Base-by-base conservation (phyloP, 2,329 filamentous ascomycete genomes). In the Didymella arachidicola region DNA sequence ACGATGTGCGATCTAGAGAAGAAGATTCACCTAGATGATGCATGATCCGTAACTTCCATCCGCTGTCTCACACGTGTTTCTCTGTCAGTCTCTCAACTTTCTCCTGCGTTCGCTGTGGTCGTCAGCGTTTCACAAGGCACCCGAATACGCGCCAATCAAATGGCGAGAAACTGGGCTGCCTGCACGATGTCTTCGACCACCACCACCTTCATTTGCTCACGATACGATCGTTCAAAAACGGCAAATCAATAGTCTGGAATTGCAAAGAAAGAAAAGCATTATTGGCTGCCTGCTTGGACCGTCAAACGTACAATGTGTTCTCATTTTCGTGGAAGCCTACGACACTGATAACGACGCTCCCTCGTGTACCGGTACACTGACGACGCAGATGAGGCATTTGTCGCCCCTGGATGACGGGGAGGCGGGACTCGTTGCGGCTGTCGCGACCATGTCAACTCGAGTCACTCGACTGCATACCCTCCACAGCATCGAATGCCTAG, bases 61-160 rank as follows among this genome's bases (percentile, higher is more conserved):
- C 45, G 53, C 53, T 65, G 63, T 70, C 58, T 58, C 57, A 59
- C 43, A 52, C 61, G 60, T 66, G 62, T 64, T 57, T 65, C 63
- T 53, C 57, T 48, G 52, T 59, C 55, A 52, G 56, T 50, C 27
- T 54, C 50, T 47, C 51, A 55, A 59, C 57, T 47, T 47, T 47
- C 46, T 34, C 57, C 41, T 59, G 45, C 51, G 22, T 63, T 61
- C 53, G 49, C 39, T 48, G 55, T 57, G 54, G 52, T 64, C 57
- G 53, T 63, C 55, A 54, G 53, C 61, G 58, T 65, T 66, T 66
- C 66, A 67, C 65, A 67, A 73, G 70, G 70, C 71, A 72, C 50
- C 69, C 63, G 61, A 63, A 66, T 72, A 65, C 61, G 19, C 61
- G 57, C 71, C 66, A 66, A 72, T 72, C 60, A 64, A 22, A 53